Base-by-base conservation (phyloP, 768 basidiomycete species). In the Clitopilus passeckerianus region DNA sequence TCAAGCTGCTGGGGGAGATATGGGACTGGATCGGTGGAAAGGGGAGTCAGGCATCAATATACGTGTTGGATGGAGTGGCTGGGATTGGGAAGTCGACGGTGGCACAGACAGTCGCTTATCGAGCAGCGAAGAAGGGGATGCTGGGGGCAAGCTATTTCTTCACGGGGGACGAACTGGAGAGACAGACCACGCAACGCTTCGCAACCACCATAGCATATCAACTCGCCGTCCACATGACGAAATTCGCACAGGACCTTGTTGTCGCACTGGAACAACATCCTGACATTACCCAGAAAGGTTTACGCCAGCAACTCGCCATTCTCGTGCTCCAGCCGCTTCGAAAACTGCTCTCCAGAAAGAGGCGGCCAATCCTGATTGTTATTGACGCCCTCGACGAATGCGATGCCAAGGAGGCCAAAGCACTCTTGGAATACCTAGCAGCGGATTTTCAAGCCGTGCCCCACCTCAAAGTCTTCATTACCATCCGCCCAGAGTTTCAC, bases 311-410 rank as follows among this genome's bases (percentile, higher is more conserved):
- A 30, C 27, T 30, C 27, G 27, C 27, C 3, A 30, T 7, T 30
- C 27, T 30, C 7, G 7, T 30, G 3, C 7, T 30, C 7, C 3
- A 30, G 4, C 27, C 27, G 3, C 27, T 30, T 30, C 27, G 7
- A 7, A 30, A 30, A 30, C 34, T 7, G 10, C n/a, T 41, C 37
- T n/a, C 12, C 10, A 41, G 10, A 41, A 15, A 41, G 14, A 34
- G 30, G 53, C 41, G 27, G 18, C 37, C 56, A 15, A 37, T 52
- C 46, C n/a, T 57, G 18, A 44, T 57, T 16, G 33, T 57, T 27
- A 57, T 57, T 16, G 56, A 57, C 10, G 56, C 35, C 1, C 41
- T 57, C 22, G 56, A 57, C 37, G 56, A 57, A 43, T 57, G 56
- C 23, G 10, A 41, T 14, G 37, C 37, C n/a, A n/a, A 41, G 37